These are phyloP conservation scores for Royoungia palumana DNA, from an alignment of 768 basidiomycete genomes.

Conservation along the genomic window DNA sequence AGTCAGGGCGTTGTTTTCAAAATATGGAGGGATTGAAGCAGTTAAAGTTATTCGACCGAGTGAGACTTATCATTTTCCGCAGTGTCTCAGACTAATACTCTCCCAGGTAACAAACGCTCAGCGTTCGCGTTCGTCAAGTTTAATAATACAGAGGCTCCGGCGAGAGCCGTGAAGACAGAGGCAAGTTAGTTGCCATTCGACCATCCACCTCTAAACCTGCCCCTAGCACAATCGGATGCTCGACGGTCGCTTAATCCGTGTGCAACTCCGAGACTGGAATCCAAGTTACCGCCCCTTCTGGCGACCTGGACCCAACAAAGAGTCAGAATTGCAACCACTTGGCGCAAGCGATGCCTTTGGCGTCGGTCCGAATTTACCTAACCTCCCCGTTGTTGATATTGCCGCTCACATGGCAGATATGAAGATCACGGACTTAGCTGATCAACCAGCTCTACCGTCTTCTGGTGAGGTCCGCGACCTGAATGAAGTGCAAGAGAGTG, in stretches of 20 bases:
- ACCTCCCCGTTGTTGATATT: conserved; percentile 7
- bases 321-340: conserved; percentile 29
- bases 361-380: conserved; percentile 11
- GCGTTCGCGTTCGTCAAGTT: conserved; percentile 81
- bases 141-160: conserved; percentile 57
- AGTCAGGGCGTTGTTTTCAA: conserved; percentile 54
- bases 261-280: conserved; percentile 70
- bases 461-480: conserved; percentile 11
- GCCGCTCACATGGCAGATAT: conserved; percentile 11
- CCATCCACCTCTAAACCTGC: conserved; percentile 3
- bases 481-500: conserved; percentile 17
- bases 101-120: conserved; percentile 55
- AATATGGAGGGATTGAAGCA: conserved; percentile 61
- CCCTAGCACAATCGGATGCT: conserved; percentile 69
- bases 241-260: conserved; percentile 69
- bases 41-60: conserved; percentile 66
- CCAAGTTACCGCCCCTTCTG: conserved; percentile 45
- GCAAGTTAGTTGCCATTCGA: conserved; percentile 32
- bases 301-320: conserved; percentile 38
- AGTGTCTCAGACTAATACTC: background rate
- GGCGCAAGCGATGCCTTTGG: conserved; percentile 6
- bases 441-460: background rate
- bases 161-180: conserved; percentile 64
- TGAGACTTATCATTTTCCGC: conserved; percentile 33
- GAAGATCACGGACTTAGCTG: conserved; percentile 4